Base-by-base conservation (phyloP, 2,329 filamentous ascomycete genomes). In the Didymellaceae sp. region DNA sequence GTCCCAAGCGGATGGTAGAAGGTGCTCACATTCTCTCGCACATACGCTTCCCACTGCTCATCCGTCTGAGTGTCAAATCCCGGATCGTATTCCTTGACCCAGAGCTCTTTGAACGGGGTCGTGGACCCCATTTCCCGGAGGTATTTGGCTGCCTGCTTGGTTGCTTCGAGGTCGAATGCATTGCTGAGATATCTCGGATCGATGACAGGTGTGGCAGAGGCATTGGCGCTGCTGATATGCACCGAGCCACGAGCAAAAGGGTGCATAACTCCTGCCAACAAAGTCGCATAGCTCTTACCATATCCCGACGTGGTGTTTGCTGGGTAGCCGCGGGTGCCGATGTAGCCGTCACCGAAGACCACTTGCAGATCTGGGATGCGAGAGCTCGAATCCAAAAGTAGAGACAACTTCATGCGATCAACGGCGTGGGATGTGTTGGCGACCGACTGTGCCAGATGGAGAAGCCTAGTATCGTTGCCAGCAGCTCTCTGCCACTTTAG, bases 261-360 rank as follows among this genome's bases (percentile, higher is more conserved):
- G 40, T 72, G 68, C 41, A 64, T 59, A 10, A 73, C 50, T 11
- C 59, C 62, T 6, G 58, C 63, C 25, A 72, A 61, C 10, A 73
- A 55, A 17, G 66, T 65, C 34, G 61, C 58, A 54, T 64, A 68
- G 9, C 52, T 31, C 26, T 54, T 57, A 18, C 63, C 60, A 28
- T 58, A 58, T 6, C 57, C 52, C 13, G 50, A 25, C 2, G 54
- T 71, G 34, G 52, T 71, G 14, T 52, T 54, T n/a, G 55, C 48
- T 17, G 61, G 62, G 30, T 66, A 65, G 10, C 72, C 68, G 53
- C 66, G 68, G 26, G 66, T 59, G 20, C 77, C 75, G 2, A 74
- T 75, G 55, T 77, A 78, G 2, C 74, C 74, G 49, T 78, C 75
- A 1, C 72, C 70, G 54, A 78, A 75, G 44, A 77, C 71, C 20